Evolutionary conservation across 208 protist species (phyloP).

Genomic region (Leishmania arabica): DNA sequence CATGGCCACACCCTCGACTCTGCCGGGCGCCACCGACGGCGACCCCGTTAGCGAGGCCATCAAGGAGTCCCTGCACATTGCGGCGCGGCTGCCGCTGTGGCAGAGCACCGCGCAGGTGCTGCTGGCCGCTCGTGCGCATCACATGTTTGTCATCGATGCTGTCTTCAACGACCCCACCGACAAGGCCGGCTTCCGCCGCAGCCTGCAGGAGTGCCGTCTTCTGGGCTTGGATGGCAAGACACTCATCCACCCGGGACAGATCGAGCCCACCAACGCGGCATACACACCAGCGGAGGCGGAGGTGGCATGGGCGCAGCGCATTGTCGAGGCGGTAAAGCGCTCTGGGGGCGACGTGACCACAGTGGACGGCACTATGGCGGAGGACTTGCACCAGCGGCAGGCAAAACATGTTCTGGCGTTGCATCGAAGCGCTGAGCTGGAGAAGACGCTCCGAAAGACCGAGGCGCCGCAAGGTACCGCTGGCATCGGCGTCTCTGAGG

Average conservation of each 20-base stretch:
- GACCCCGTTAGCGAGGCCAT: conserved; percentile 12
- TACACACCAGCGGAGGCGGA: conserved; percentile 64
- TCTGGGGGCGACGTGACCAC: conserved; percentile 37
- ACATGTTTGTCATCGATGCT: conserved; percentile 77
- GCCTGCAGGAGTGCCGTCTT: conserved; percentile 46
- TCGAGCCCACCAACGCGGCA: conserved; percentile 59
- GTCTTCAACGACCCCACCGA: conserved; percentile 81
- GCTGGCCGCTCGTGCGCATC: conserved; percentile 54
- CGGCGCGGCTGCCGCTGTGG: conserved; percentile 45
- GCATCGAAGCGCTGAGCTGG: conserved; percentile 33
- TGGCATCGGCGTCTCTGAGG: neutral
- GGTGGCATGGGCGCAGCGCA: conserved; percentile 63
- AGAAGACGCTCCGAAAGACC: conserved; percentile 4
- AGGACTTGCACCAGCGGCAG: conserved; percentile 71
- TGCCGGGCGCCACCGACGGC: neutral
- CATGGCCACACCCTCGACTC: conserved; percentile 16
- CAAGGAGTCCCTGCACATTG: conserved; percentile 24
- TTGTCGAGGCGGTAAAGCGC: conserved; percentile 40
- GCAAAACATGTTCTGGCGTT: conserved; percentile 39
- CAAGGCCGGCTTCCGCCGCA: conserved; percentile 57
- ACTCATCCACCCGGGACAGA: conserved; percentile 71
- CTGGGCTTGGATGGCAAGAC: conserved; percentile 88
- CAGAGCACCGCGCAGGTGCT: conserved; percentile 65
- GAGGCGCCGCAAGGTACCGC: neutral
- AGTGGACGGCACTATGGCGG: conserved; percentile 66